These are phyloP conservation scores for Hippophae tibetana DNA, from an alignment of 306 rosid species.

Conservation along the genomic window DNA sequence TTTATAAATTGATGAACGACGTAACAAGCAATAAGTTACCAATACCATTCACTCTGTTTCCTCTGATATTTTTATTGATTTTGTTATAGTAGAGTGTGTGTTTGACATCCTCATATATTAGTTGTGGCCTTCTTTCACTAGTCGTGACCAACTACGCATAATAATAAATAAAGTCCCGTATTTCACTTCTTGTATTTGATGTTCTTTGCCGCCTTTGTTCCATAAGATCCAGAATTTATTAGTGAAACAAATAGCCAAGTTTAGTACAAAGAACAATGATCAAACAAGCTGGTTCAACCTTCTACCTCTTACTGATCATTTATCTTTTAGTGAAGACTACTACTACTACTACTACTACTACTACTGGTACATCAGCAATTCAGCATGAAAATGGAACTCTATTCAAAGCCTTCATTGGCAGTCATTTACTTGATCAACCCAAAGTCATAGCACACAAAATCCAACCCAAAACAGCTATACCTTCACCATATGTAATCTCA, in stretches of 20 bases:
- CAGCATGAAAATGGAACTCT: constrained; percentile 3
- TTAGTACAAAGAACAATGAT: constrained; percentile 16
- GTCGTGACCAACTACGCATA: too few relatives aligned
- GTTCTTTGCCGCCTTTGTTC: too few relatives aligned
- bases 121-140: too few relatives aligned
- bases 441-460: background rate
- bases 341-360: background rate
- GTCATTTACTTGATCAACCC: constrained; percentile 3
- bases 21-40: too few relatives aligned
- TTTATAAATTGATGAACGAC: too few relatives aligned
- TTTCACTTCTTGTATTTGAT: too few relatives aligned
- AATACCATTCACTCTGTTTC: too few relatives aligned
- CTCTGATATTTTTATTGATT: too few relatives aligned
- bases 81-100: too few relatives aligned
- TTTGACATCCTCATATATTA: too few relatives aligned
- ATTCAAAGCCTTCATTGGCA: background rate
- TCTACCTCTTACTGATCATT: constrained; percentile 23
- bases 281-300: constrained; percentile 19
- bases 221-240: too few relatives aligned
- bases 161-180: too few relatives aligned
- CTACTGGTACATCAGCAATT: constrained; percentile 8
- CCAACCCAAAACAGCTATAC: constrained; percentile 7
- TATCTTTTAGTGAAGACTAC: constrained; percentile 16
- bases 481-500: constrained; percentile 15
- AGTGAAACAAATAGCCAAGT: background rate